Percentiles rank a stretch among this genome's conserved stretches.
phyloP scores from a whole-genome alignment of 495 filamentous ascomycete genomes.

The Aspergillus affinis region DNA sequence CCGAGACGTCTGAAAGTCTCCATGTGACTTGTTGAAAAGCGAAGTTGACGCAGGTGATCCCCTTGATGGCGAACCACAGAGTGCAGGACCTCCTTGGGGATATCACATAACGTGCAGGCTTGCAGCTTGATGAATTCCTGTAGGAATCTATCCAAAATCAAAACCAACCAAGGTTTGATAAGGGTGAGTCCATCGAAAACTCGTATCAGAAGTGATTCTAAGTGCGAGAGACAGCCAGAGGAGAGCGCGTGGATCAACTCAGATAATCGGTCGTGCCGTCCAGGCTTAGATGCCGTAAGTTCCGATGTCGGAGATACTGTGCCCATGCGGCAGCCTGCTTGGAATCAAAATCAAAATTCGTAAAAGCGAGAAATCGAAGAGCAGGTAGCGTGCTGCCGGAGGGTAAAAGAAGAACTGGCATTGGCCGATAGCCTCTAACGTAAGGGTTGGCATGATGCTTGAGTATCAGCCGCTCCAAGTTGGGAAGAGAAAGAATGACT shows the following conservation, averaged over 20 bases:
- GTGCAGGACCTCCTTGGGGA: neutral
- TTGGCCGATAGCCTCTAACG: neutral
- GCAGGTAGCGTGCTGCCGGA: neutral
- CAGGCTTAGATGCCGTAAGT: neutral
- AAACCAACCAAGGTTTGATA: too few relatives aligned
- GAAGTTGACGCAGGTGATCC: neutral
- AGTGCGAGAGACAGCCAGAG: neutral
- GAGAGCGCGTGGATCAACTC: neutral
- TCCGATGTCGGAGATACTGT: neutral
- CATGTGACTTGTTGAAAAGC: neutral
- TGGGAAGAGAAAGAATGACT: too few relatives aligned
- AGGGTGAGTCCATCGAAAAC: neutral
- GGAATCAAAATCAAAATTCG: neutral
- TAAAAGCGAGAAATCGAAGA: neutral
- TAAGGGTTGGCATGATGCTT: too few relatives aligned
- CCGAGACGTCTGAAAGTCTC: too few relatives aligned
- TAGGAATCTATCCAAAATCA: neutral
- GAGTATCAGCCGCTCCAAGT: too few relatives aligned
- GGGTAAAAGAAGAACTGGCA: neutral
- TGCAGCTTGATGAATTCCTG: too few relatives aligned
- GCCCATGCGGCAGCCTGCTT: neutral
- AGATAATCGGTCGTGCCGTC: neutral
- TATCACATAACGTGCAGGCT: neutral
- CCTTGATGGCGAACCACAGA: slow-evolving; percentile 2
- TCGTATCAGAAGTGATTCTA: neutral